Base-by-base conservation (phyloP, 192 early-diverging fungal species). In the Umbelopsis isabellina region DNA sequence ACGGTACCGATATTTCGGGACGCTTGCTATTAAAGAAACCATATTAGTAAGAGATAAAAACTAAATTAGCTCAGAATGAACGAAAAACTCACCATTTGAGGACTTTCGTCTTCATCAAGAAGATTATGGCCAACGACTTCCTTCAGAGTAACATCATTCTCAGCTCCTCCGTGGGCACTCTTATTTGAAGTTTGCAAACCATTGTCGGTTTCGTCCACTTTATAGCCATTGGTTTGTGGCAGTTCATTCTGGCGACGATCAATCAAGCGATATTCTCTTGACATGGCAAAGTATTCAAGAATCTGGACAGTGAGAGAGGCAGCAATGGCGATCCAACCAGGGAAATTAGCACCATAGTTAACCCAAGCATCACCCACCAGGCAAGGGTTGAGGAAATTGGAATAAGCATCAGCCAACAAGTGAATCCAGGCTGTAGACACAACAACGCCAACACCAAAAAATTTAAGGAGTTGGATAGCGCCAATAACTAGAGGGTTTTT, bases 341-440 rank as follows among this genome's bases (percentile, higher is more conserved):
- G 82, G 78, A 86, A 86, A 33, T 73, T 83, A 16, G 51, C 51
- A 53, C 51, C 51, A 25, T 53, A 53, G 23, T 53, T 73, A 61
- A 65, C 83, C 83, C 13, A 55, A 44, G 46, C 73, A 70, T 65
- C 88, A 84, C 10, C 77, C 47, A 1, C 70, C 77, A 9, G 71
- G 69, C 91, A 88, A 30, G 80, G 75, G 37, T 83, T 79, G 4
- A 81, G 77, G 23, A 93, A 80, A 9, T 81, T 77, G 37, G 77
- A 75, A 5, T 86, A 72, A 30, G 89, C 85, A 8, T 76, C 78
- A 15, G 88, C 84, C 0, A 92, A 68, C 90, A 92, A 91, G 71
- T 93, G 92, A 50, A 93, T 87, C 50, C 92, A 90, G 7, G 87
- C 86, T 4, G 92, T 93, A 11, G 92, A 86, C 22, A 92, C 58